Evolutionary conservation across 192 early-diverging fungal species (phyloP).

Genomic region (Umbelopsis vinacea): DNA sequence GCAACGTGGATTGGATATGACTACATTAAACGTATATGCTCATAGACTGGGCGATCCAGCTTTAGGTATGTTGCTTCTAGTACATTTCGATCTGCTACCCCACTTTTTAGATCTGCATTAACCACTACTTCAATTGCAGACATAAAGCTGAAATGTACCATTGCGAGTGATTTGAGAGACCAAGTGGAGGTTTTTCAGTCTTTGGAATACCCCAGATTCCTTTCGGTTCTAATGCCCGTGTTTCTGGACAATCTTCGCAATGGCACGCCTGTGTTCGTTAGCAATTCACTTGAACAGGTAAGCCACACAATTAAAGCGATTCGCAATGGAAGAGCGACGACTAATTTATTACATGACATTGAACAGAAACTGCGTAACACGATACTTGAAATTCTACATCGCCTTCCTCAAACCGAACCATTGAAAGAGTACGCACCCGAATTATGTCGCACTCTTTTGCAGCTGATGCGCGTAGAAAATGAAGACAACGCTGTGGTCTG

Average conservation of each 20-base stretch:
- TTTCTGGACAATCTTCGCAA: constrained; percentile 78
- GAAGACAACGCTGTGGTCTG: constrained; percentile 97
- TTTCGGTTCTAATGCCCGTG: constrained; percentile 81
- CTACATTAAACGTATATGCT: constrained; percentile 52
- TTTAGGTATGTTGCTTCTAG: constrained; percentile 40
- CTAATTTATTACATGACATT: neutral
- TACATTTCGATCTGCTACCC: neutral
- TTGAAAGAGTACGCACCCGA: constrained; percentile 78
- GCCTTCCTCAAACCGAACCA: constrained; percentile 88
- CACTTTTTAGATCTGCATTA: neutral
- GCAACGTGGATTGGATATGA: constrained; percentile 27
- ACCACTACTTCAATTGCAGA: constrained; percentile 1
- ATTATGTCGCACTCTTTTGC: constrained; percentile 75
- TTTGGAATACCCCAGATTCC: constrained; percentile 79
- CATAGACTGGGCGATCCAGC: constrained; percentile 55
- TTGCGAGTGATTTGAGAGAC: constrained; percentile 86
- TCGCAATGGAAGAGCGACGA: neutral
- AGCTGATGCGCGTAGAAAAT: constrained; percentile 86
- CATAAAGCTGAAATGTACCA: constrained; percentile 69
- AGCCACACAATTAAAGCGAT: constrained; percentile 20
- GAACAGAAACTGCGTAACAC: constrained; percentile 84
- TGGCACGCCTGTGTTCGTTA: constrained; percentile 73
- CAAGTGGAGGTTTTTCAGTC: constrained; percentile 90
- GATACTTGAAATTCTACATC: constrained; percentile 90
- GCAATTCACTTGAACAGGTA: constrained; percentile 77